These are phyloP conservation scores for Rugosomyces carneus DNA, from an alignment of 1,284 basidiomycete species.

Conservation along the genomic window DNA sequence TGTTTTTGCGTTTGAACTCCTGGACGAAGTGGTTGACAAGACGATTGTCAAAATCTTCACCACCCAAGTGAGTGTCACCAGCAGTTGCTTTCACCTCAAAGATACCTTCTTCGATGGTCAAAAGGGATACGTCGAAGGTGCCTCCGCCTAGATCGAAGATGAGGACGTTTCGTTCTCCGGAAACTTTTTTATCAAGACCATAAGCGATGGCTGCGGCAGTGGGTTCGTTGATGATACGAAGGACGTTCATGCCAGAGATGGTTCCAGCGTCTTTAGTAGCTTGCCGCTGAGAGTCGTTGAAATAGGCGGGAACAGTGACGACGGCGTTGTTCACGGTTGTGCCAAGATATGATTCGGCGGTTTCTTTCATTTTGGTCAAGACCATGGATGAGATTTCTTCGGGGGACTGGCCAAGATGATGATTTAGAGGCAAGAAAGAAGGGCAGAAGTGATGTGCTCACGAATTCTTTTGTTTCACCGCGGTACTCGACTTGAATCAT, in stretches of 20 bases:
- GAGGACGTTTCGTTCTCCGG: conserved; percentile 87
- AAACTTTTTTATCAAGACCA: conserved; percentile 87
- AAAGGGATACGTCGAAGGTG: conserved; percentile 97
- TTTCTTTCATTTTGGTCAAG: conserved; percentile 97
- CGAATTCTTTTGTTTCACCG: conserved; percentile 90
- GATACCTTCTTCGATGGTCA: conserved; percentile 98
- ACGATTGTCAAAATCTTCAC: conserved; percentile 99
- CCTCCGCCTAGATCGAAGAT: conserved; percentile 99
- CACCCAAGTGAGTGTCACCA: conserved; percentile 98
- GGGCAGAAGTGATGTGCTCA: conserved; percentile 36
- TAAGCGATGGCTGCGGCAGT: conserved; percentile 95
- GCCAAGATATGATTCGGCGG: conserved; percentile 95
- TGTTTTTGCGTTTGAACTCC: conserved; percentile 99
- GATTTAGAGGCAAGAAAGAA: conserved; percentile 5
- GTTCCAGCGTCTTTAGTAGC: conserved; percentile 93
- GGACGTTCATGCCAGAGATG: conserved; percentile 87
- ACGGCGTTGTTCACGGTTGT: conserved; percentile 81
- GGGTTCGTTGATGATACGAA: conserved; percentile 96
- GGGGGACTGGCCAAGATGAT: conserved; percentile 57
- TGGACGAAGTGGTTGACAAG: conserved; percentile 97
- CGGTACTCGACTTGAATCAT: conserved; percentile 87
- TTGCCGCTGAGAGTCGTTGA: conserved; percentile 96
- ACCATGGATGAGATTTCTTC: conserved; percentile 99
- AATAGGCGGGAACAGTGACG: conserved; percentile 94
- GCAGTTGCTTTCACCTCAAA: conserved; percentile 99